Conservation (phyloP, 2,329 filamentous ascomycete genomes). For the Taxawa tesnikishii region DNA sequence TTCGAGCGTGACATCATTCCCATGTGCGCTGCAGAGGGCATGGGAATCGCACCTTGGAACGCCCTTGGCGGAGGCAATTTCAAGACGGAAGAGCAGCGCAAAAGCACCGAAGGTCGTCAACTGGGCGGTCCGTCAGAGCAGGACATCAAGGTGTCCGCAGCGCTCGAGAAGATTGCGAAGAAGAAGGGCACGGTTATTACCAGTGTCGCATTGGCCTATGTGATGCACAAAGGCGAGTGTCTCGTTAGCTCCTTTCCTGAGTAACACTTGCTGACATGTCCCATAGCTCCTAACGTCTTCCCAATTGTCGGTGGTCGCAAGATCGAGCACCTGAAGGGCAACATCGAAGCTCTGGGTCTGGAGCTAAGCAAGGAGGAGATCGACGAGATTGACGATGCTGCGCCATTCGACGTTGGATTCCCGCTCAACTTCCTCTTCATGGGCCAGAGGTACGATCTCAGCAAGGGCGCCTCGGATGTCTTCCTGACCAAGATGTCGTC, state of each 20-base stretch:
- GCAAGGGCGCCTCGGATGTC: slow-evolving; percentile 4
- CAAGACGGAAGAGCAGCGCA: slow-evolving; percentile 33
- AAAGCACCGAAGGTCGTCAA: slow-evolving; percentile 24
- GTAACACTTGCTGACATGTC: slow-evolving; percentile 7
- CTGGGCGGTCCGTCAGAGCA: slow-evolving; percentile 30
- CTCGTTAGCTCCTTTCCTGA: no score
- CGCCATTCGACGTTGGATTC: slow-evolving; percentile 49
- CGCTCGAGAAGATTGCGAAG: slow-evolving; percentile 48
- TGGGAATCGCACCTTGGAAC: slow-evolving; percentile 30
- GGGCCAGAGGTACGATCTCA: background rate
- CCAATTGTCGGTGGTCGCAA: slow-evolving; percentile 65
- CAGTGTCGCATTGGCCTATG: slow-evolving; percentile 39
- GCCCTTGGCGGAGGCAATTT: slow-evolving; percentile 42
- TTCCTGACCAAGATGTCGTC: slow-evolving; percentile 6
- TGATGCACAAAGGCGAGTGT: slow-evolving; percentile 13
- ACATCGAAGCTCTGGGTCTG: slow-evolving; percentile 51
- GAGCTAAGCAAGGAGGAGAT: slow-evolving; percentile 47
- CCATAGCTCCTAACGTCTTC: slow-evolving; percentile 49
- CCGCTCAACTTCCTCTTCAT: slow-evolving; percentile 41
- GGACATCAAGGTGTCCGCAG: slow-evolving; percentile 39
- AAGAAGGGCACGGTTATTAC: slow-evolving; percentile 47
- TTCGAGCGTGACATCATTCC: slow-evolving; percentile 29
- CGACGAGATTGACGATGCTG: slow-evolving; percentile 47
- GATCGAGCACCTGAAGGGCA: slow-evolving; percentile 53
- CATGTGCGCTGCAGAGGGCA: slow-evolving; percentile 25